Conservation (phyloP, 306 rosid genomes). For the Ceratonia siliqua region DNA sequence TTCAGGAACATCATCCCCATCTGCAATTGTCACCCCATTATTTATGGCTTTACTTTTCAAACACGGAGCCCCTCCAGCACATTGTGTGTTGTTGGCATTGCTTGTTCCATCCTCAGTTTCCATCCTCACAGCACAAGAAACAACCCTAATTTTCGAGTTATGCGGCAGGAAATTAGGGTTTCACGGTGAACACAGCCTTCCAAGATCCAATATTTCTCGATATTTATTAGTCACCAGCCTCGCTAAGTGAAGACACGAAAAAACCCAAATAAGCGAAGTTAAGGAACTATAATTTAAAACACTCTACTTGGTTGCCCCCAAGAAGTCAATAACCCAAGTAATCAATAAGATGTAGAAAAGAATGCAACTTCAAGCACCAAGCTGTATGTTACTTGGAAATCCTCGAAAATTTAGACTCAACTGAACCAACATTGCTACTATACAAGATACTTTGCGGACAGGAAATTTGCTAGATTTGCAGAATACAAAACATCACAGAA, state of each 20-base stretch:
- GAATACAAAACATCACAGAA: neutral
- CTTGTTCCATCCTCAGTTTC: constrained; percentile 38
- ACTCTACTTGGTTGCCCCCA: neutral
- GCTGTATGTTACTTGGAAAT: neutral
- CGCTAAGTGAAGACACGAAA: constrained; percentile 18
- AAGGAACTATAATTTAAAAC: neutral
- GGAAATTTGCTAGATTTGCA: neutral
- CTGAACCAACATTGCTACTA: neutral
- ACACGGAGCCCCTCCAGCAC: constrained; percentile 5
- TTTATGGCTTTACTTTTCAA: constrained; percentile 35
- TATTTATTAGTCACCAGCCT: constrained; percentile 11
- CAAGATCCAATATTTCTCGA: constrained; percentile 9
- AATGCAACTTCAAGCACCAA: neutral
- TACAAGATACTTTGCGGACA: neutral
- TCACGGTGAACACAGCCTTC: constrained; percentile 33
- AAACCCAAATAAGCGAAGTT: neutral
- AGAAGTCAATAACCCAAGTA: neutral
- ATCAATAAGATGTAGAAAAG: neutral
- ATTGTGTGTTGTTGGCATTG: constrained; percentile 39
- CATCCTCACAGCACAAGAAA: constrained; percentile 35
- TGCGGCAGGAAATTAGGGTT: constrained; percentile 47
- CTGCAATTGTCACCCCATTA: constrained; percentile 30
- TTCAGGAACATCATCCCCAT: constrained; percentile 29
- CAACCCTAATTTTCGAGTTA: constrained; percentile 28
- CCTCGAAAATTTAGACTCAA: constrained; percentile 10